These are phyloP conservation scores for Eimeria sp. DNA, from an alignment of 169 alveolate genomes.

Conservation along the genomic window DNA sequence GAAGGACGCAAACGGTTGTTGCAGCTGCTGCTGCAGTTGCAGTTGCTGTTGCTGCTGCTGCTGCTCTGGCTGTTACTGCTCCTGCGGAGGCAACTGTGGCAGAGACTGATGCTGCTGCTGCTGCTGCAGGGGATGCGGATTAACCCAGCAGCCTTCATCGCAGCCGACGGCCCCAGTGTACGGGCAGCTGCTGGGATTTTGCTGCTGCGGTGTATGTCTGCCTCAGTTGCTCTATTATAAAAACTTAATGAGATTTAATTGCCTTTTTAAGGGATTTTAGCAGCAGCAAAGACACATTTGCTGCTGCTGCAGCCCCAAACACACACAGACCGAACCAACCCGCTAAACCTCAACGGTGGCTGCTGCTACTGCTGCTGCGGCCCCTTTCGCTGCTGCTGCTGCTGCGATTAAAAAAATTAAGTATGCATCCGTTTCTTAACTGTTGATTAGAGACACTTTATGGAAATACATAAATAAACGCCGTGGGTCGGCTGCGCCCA, in stretches of 20 bases:
- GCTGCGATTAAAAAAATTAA: no score
- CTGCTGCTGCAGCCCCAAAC: no score
- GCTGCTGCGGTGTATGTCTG: constrained; percentile 26
- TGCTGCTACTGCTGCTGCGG: no score
- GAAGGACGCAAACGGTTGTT: neutral
- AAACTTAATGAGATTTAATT: neutral
- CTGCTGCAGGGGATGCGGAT: constrained; percentile 24
- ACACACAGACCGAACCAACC: no score
- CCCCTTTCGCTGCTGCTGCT: no score
- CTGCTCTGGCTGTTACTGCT: constrained; percentile 8
- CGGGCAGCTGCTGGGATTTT: neutral
- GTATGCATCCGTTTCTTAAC: no score
- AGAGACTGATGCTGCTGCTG: constrained; percentile 59
- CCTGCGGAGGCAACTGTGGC: neutral
- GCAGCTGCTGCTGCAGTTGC: neutral
- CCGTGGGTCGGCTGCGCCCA: no score
- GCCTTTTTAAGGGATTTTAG: no score
- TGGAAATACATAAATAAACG: no score
- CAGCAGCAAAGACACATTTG: no score
- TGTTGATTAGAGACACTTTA: no score
- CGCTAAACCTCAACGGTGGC: no score
- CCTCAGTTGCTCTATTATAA: neutral
- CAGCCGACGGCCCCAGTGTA: constrained; percentile 30
- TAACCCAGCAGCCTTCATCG: constrained; percentile 22
- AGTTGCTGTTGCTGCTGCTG: neutral